phyloP scores from a whole-genome alignment of 2,329 filamentous ascomycete genomes.

The Verticillium isaacii region DNA sequence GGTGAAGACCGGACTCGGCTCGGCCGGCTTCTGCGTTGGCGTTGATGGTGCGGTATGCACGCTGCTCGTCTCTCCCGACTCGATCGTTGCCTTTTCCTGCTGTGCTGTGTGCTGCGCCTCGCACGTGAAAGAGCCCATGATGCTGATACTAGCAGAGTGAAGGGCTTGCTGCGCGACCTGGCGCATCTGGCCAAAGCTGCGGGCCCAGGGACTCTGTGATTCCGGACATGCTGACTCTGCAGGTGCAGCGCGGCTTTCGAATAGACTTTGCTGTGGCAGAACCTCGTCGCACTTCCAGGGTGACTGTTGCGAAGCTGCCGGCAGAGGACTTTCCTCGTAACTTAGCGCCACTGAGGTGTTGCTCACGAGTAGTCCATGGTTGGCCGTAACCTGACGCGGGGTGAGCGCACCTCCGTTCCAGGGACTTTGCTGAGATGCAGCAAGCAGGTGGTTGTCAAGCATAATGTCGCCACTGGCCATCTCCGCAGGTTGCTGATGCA shows the following conservation, averaged over 20 bases:
- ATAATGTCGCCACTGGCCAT: background rate
- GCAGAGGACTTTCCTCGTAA: background rate
- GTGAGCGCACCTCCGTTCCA: background rate
- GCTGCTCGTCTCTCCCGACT: background rate
- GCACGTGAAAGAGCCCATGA: background rate
- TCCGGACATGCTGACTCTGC: background rate
- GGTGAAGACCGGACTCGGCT: conserved; percentile 22
- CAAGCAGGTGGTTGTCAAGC: background rate
- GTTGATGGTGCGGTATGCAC: background rate
- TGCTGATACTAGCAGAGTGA: background rate
- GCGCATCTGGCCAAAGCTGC: background rate
- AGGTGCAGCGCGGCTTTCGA: background rate
- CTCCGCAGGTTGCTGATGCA: too few species aligned
- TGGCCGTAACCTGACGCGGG: background rate
- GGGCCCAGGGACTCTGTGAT: background rate
- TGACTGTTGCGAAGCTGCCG: background rate
- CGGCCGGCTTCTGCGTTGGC: background rate
- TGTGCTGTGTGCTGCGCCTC: background rate
- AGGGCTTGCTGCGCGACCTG: background rate
- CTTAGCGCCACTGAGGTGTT: background rate
- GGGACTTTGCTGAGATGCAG: background rate
- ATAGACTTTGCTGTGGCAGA: background rate
- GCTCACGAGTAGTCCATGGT: background rate
- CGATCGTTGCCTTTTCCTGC: background rate
- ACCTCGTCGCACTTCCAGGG: background rate